Percentiles rank a stretch among this genome's conserved stretches.
phyloP scores from a whole-genome alignment of 2,329 filamentous ascomycete genomes.

The Exophiala mesophila region DNA sequence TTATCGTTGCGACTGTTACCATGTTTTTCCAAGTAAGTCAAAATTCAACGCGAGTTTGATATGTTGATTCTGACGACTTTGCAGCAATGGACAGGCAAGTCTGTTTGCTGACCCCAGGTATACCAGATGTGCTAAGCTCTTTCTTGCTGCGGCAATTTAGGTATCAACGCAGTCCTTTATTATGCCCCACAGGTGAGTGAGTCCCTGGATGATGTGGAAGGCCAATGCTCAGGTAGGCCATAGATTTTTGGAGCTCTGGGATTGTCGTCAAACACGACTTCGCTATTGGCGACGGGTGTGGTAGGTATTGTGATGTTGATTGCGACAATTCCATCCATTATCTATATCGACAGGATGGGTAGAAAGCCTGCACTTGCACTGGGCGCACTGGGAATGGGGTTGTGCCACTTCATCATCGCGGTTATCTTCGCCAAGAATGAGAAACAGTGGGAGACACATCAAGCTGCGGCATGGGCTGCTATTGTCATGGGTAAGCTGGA shows the following conservation, averaged over 20 bases:
- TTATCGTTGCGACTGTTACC: conserved; percentile 33
- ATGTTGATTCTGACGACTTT: too few relatives aligned
- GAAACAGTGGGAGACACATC: conserved; percentile 51
- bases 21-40: conserved; percentile 42
- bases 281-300: conserved; percentile 35
- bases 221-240: too few relatives aligned
- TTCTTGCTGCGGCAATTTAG: too few relatives aligned
- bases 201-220: conserved; percentile 12
- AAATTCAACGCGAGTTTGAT: too few relatives aligned
- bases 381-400: conserved; percentile 64
- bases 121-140: too few relatives aligned
- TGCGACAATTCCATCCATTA: conserved; percentile 35
- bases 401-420: conserved; percentile 66
- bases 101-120: too few relatives aligned
- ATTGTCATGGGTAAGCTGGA: too few relatives aligned
- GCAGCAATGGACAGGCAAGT: too few relatives aligned
- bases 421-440: conserved; percentile 61
- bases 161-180: conserved; percentile 42
- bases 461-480: conserved; percentile 63
- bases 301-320: conserved; percentile 36
- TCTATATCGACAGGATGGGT: conserved; percentile 38
- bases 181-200: conserved; percentile 34
- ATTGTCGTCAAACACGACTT: conserved; percentile 32
- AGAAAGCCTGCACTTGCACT: conserved; percentile 36
- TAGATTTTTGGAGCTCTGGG: conserved; percentile 33